phyloP scores from a whole-genome alignment of 2,329 filamentous ascomycete genomes.

The Ampelomyces quisqualis region DNA sequence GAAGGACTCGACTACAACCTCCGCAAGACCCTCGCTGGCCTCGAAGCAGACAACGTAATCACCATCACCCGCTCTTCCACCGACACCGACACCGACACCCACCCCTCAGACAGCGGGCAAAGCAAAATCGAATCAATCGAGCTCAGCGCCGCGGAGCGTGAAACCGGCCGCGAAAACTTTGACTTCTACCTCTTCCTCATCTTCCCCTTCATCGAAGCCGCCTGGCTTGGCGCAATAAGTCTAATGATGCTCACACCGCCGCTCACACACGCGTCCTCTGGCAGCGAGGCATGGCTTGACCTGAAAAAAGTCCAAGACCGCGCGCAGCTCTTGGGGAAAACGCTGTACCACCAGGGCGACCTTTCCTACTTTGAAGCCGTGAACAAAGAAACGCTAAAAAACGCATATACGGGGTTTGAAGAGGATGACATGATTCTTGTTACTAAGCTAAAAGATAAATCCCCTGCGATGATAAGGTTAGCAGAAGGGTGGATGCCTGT shows the following conservation, averaged over 20 bases:
- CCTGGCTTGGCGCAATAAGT: conserved; percentile 86
- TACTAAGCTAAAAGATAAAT: conserved; percentile 65
- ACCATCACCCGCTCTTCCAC: conserved; percentile 56
- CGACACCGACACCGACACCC: conserved; percentile 38
- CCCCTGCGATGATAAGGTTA: conserved; percentile 64
- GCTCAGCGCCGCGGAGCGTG: conserved; percentile 72
- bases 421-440: conserved; percentile 86
- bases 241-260: conserved; percentile 85
- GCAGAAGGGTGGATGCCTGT: conserved; percentile 72
- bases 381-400: conserved; percentile 96
- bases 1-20: conserved; percentile 81
- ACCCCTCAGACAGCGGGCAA: too few relatives aligned
- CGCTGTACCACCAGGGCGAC: conserved; percentile 95
- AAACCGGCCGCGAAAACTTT: conserved; percentile 84
- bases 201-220: conserved; percentile 96
- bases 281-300: conserved; percentile 75
- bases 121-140: conserved; percentile 65
- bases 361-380: conserved; percentile 97
- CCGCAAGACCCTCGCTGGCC: conserved; percentile 71
- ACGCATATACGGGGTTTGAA: conserved; percentile 82
- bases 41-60: conserved; percentile 79
- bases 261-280: conserved; percentile 40
- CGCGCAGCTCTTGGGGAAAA: conserved; percentile 86
- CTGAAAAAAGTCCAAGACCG: conserved; percentile 74
- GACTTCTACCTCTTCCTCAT: conserved; percentile 99